A percentile compares a stretch with the other conserved stretches of the same genome.
Evolutionary conservation across 805 yeast genomes (phyloP).

Genomic region (Cyberlindnera samutprakarnensis): DNA sequence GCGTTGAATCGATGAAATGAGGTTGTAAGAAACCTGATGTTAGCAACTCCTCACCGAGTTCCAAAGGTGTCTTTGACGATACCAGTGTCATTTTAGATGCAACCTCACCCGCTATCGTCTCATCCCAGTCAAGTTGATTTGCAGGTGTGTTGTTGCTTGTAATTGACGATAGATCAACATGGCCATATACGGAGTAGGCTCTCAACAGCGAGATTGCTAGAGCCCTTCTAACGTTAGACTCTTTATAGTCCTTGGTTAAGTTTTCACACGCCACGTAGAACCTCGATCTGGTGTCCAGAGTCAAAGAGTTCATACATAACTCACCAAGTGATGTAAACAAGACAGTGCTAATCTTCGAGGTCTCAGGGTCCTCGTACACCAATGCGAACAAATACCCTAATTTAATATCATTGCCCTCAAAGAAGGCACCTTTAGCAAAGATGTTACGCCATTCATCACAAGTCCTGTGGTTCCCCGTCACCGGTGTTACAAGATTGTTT

Average conservation of each 20-base stretch:
- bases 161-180: conserved; percentile 4
- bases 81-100: conserved; percentile 61
- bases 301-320: conserved; percentile 48
- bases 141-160: neutral
- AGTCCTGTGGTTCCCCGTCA: conserved; percentile 13
- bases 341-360: conserved; percentile 43
- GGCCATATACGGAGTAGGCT: conserved; percentile 52
- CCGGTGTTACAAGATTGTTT: conserved; percentile 13
- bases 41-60: conserved; percentile 50
- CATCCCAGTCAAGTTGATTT: conserved; percentile 49
- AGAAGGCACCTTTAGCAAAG: conserved; percentile 44
- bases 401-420: conserved; percentile 40
- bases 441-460: conserved; percentile 33
- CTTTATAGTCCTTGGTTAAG: conserved; percentile 38
- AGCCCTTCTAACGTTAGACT: conserved; percentile 60
- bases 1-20: conserved; percentile 38
- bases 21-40: conserved; percentile 51
- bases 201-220: conserved; percentile 69
- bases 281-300: conserved; percentile 51
- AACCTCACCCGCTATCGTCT: conserved; percentile 73
- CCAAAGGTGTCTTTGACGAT: conserved; percentile 42
- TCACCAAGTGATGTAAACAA: conserved; percentile 63
- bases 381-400: conserved; percentile 38
- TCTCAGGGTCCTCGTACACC: conserved; percentile 40
- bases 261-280: conserved; percentile 78